Base-by-base conservation (phyloP, 1,284 basidiomycete genomes). In the Grifola frondosa region DNA sequence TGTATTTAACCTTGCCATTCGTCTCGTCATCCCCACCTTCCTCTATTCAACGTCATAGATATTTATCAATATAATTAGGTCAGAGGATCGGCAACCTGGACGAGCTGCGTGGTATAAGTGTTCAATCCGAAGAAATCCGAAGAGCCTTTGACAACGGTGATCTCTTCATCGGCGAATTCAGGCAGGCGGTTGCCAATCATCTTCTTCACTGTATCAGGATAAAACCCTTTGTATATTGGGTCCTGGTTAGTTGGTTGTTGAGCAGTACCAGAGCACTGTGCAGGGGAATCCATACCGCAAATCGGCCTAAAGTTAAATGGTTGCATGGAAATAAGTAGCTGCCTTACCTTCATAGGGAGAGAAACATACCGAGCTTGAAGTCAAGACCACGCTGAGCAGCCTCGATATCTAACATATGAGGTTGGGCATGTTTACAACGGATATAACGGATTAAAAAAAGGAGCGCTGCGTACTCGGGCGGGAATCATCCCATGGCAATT, bases 41-140 rank as follows among this genome's bases (percentile, higher is more conserved):
- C 61, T 62, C 68, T 69, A 25, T 17, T 4, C 11, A 23, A 3
- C 5, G 25, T 26, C 13, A 12, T 6, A 30, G 21, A 16, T 3
- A 23, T 13, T 5, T 5, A 5, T 37, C 5, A 4, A 11, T 13
- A 16, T 12, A 7, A 8, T 42, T 15, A 15, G n/a, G 12, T 16
- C 19, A 7, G 22, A 32, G 25, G 34, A 29, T 24, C 10, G 20
- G 9, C n/a, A 65, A 65, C 57, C 43, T 68, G 66, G 57, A 71
- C 65, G 24, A 72, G 65, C 57, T 77, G 71, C 28, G 72, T 77
- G 0, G 75, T 75, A 58, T 78, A 78, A 5, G 72, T 73, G 57
- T 76, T 71, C 48, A 70, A 56, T 25, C 68, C 71, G 44, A 71
- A 73, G 57, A 76, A 75, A 49, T 78, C 76, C 2, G 73, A 74